Evolutionary conservation across 768 basidiomycete species (phyloP).

Genomic region (Harrya chromipes): DNA sequence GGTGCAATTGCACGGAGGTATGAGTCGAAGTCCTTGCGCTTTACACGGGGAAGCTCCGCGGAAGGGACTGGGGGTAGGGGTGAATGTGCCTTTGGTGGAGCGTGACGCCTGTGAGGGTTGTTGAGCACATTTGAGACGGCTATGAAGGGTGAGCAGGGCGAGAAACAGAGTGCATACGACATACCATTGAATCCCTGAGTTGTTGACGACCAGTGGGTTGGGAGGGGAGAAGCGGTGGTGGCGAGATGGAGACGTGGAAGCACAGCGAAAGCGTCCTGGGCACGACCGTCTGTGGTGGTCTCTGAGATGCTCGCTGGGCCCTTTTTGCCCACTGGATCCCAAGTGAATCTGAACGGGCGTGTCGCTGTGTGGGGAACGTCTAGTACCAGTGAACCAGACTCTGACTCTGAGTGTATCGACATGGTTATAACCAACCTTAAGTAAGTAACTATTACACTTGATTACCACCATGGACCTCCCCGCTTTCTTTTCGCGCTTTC

Average conservation of each 20-base stretch:
- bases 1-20: conserved; percentile 70
- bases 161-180: conserved; percentile 18
- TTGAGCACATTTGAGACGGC: conserved; percentile 94
- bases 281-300: conserved; percentile 63
- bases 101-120: conserved; percentile 79
- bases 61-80: conserved; percentile 67
- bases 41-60: conserved; percentile 76
- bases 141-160: conserved; percentile 31
- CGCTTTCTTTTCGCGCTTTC: conserved; percentile 55
- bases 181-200: conserved; percentile 87
- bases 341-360: conserved; percentile 70
- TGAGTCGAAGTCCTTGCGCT: conserved; percentile 78
- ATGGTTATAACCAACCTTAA: conserved; percentile 7
- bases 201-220: conserved; percentile 76
- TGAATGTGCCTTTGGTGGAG: conserved; percentile 87
- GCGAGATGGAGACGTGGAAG: conserved; percentile 43
- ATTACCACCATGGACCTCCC: conserved; percentile 36
- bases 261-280: conserved; percentile 51
- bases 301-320: conserved; percentile 76
- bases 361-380: conserved; percentile 29
- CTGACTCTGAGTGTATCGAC: conserved; percentile 50
- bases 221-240: conserved; percentile 48
- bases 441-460: too few relatives aligned
- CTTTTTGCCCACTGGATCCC: conserved; percentile 58
- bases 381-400: too few relatives aligned